Percentiles rank a stretch among this genome's conserved stretches.
Conservation (phyloP, 495 filamentous ascomycete genomes). For the Aspergillus bridgeri region DNA sequence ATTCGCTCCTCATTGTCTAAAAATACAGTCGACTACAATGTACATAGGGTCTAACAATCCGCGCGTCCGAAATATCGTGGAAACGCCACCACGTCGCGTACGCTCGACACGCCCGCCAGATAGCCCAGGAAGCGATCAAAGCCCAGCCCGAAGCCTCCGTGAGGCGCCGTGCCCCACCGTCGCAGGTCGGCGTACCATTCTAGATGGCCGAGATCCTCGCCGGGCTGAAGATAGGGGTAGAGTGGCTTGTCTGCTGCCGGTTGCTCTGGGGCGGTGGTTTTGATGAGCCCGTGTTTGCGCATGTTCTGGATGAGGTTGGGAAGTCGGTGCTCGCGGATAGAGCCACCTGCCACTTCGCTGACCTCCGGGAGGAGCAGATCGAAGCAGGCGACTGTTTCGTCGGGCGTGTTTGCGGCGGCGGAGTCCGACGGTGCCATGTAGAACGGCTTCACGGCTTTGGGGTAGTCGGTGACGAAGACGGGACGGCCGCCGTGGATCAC, state of each 20-base stretch:
- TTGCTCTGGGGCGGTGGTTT: constrained; percentile 14
- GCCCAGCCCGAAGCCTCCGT: constrained; percentile 92
- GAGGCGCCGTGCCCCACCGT: constrained; percentile 89
- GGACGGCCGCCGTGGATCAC: constrained; percentile 65
- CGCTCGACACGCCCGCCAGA: constrained; percentile 75
- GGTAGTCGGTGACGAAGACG: constrained; percentile 93
- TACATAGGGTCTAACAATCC: constrained; percentile 62
- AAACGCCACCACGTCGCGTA: constrained; percentile 85
- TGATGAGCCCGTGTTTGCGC: constrained; percentile 57
- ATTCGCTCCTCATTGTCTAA: no score
- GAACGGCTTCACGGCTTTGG: constrained; percentile 82
- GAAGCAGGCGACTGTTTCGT: constrained; percentile 82
- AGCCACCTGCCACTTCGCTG: constrained; percentile 89
- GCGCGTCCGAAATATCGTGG: constrained; percentile 88
- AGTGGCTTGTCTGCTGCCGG: constrained; percentile 14
- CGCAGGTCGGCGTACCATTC: constrained; percentile 95
- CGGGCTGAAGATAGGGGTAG: constrained; percentile 38
- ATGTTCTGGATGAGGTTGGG: constrained; percentile 68
- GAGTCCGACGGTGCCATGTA: constrained; percentile 74
- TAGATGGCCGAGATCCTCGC: constrained; percentile 54
- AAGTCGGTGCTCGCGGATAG: constrained; percentile 86
- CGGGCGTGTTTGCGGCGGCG: constrained; percentile 14
- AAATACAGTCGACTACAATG: no score
- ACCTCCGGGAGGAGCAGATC: constrained; percentile 88
- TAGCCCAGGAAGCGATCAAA: constrained; percentile 90